Conservation (phyloP, 2,329 filamentous ascomycete genomes). For the Colletotrichum spaethianum region DNA sequence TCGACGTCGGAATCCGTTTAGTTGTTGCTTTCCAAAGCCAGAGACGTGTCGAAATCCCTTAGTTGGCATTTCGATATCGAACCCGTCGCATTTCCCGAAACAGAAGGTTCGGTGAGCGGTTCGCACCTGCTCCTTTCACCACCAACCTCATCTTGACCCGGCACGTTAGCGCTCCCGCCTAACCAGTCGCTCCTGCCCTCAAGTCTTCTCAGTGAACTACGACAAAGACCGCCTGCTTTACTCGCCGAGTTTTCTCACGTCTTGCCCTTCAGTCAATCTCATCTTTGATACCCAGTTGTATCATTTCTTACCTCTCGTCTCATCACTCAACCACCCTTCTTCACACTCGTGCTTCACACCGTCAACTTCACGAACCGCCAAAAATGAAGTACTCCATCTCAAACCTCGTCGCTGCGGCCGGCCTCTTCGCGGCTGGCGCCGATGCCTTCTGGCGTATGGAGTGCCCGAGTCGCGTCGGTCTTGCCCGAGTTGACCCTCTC, state of each 20-base stretch:
- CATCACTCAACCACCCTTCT: not conserved
- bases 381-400: conserved; percentile 27
- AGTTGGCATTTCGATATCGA: conserved; percentile 8
- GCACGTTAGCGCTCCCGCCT: conserved; percentile 14
- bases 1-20: conserved; percentile 4
- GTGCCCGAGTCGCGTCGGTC: conserved; percentile 78
- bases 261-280: conserved; percentile 39
- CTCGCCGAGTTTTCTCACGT: conserved; percentile 37
- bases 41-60: not conserved
- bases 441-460: conserved; percentile 92
- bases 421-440: conserved; percentile 49
- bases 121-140: conserved; percentile 27
- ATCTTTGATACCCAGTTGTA: conserved; percentile 38
- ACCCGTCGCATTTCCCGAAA: conserved; percentile 1
- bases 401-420: not conserved
- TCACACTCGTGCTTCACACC: not conserved
- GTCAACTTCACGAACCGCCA: conserved; percentile 42
- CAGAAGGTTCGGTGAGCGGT: conserved; percentile 15
- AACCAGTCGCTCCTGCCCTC: conserved; percentile 6
- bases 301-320: conserved; percentile 17
- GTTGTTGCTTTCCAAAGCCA: conserved; percentile 6
- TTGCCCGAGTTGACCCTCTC: conserved; percentile 84
- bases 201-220: not conserved
- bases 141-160: not conserved
- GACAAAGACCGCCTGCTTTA: not conserved